A percentile compares a stretch with the other conserved stretches of the same genome.
Evolutionary conservation across 192 early-diverging fungal species (phyloP).

Genomic region (Umbelopsis vinacea): DNA sequence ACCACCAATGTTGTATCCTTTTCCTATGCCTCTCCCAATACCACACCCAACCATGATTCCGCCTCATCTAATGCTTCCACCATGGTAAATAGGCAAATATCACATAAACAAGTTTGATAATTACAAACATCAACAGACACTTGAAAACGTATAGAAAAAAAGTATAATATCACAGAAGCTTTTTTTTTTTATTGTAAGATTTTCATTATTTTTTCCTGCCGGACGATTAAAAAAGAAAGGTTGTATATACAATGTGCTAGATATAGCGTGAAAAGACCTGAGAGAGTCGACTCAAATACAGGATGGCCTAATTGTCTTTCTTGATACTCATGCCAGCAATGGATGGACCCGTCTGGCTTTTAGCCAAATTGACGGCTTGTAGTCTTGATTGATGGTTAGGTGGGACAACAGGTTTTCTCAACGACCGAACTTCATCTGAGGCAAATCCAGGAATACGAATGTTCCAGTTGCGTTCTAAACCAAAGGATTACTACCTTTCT

Average conservation of each 20-base stretch:
- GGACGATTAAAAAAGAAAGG: not conserved
- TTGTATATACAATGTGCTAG: not conserved
- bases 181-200: not conserved
- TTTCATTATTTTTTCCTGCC: not conserved
- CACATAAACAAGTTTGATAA: not conserved
- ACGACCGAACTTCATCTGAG: constrained; percentile 77
- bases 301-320: not conserved
- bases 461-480: constrained; percentile 83
- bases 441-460: constrained; percentile 89
- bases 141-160: not conserved
- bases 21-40: constrained; percentile 14
- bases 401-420: constrained; percentile 70
- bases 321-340: constrained; percentile 13
- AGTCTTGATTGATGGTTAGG: constrained; percentile 66
- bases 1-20: not conserved
- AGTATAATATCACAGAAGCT: too few relatives aligned
- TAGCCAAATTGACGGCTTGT: constrained; percentile 60
- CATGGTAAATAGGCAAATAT: not conserved
- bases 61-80: not conserved
- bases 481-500: not conserved
- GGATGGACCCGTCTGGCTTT: constrained; percentile 29
- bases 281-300: not conserved
- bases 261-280: not conserved
- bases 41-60: not conserved
- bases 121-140: not conserved